Base-by-base conservation (phyloP, 352 stramenopile species). In the Aphanomyces cochlioides region DNA sequence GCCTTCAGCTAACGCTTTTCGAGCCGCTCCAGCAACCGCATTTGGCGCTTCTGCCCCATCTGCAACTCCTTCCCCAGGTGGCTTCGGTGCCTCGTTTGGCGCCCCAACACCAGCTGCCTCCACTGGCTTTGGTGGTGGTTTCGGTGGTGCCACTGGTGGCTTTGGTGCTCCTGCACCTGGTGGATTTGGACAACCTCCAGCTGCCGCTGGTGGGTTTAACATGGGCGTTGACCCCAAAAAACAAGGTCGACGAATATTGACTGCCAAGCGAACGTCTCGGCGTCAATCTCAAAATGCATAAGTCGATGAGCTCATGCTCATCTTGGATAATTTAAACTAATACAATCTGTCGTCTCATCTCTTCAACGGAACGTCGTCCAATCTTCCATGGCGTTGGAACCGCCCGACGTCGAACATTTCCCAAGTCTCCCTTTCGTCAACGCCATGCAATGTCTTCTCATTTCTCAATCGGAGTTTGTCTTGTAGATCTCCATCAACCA, bases 171-270 rank as follows among this genome's bases (percentile, higher is more conserved):
- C 75, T 48, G 67, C 74, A 13, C 37, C 53, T 47, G 57, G 61
- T 48, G 74, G 73, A 13, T 84, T 84, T 67, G 74, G 78, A 4
- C 74, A 74, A 43, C 60, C 75, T 67, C 36, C 76, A 69, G 28
- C 73, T 67, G 64, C 50, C 10, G 21, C 64, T 15, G 83, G 81
- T 34, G 77, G 79, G 36, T 95, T 95, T 54, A 87, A 72, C 67
- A 83, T 93, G 73, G 87, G 87, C 6, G 77, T 78, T 7, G 80
- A 84, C 54, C 83, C 77, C 6, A 13, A 43, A 19, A 70, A 70
- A 28, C 21, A 5, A 19, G 36, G 45, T 10, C 64, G 64, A 39
- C 13, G 64, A 21, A 70, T 70, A 47, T 28, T 70, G 8, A 54
- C 17, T 21, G 64, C 64, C 10, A 61, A 61, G 34, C 7, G 17